Percentiles rank a stretch among this genome's conserved stretches.
phyloP scores from a whole-genome alignment of 1,139 yeast genomes.

The Candida tunisiensis region DNA sequence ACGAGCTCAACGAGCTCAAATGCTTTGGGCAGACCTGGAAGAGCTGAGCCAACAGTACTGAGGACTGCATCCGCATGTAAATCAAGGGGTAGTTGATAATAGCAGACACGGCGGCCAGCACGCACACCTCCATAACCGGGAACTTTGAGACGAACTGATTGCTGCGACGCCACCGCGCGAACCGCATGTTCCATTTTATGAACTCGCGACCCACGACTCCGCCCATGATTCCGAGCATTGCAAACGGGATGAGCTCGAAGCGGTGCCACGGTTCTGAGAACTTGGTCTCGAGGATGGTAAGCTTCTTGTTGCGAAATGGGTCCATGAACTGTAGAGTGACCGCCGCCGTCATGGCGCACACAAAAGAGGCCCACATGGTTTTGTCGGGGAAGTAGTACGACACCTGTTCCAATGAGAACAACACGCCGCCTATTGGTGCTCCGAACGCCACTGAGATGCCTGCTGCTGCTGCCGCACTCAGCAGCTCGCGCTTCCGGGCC shows the following conservation, averaged over 20 bases:
- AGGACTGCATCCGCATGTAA: constrained; percentile 38
- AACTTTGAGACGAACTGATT: constrained; percentile 7
- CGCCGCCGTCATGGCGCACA: constrained; percentile 61
- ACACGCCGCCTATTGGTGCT: constrained; percentile 49
- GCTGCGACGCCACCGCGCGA: constrained; percentile 22
- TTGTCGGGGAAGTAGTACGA: constrained; percentile 45
- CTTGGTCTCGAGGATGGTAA: constrained; percentile 45
- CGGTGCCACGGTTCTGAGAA: constrained; percentile 62
- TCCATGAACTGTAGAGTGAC: constrained; percentile 42
- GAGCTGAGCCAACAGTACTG: constrained; percentile 36
- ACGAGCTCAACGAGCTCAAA: too few species aligned
- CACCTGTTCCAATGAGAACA: constrained; percentile 55
- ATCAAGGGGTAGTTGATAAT: constrained; percentile 37
- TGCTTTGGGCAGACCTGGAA: constrained; percentile 65
- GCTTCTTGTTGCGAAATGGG: constrained; percentile 40
- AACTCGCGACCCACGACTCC: constrained; percentile 48
- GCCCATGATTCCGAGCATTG: constrained; percentile 48
- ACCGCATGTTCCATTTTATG: constrained; percentile 29
- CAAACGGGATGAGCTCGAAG: constrained; percentile 53
- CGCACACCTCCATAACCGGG: constrained; percentile 30
- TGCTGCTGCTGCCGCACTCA: constrained; percentile 18
- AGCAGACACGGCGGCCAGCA: constrained; percentile 33
- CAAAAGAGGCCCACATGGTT: constrained; percentile 70
- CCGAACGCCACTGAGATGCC: constrained; percentile 56
- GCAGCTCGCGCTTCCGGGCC: constrained; percentile 27